These are phyloP conservation scores for Pythium scleroteichum DNA, from an alignment of 352 stramenopile species.

Conservation along the genomic window DNA sequence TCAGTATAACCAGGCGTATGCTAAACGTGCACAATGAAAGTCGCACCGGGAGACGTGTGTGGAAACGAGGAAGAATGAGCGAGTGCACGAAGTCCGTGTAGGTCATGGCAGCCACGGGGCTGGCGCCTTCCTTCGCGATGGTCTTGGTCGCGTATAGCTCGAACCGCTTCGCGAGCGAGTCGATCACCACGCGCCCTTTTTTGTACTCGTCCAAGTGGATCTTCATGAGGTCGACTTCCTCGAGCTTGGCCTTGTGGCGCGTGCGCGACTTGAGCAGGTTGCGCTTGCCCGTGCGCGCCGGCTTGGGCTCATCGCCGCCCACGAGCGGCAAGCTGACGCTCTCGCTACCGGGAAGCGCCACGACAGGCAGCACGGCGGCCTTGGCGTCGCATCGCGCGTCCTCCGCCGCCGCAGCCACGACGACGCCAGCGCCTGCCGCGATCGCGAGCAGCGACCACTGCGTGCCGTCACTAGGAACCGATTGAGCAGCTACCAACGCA, in stretches of 20 bases:
- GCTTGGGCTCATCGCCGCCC: constrained; percentile 15
- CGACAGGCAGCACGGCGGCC: not conserved
- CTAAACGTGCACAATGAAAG: too few species aligned
- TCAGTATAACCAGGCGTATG: too few species aligned
- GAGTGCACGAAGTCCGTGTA: constrained; percentile 84
- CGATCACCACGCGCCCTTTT: constrained; percentile 31
- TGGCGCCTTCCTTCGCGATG: constrained; percentile 28
- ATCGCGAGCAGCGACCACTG: constrained; percentile 7
- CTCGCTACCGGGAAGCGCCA: not conserved
- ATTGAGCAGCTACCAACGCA: not conserved
- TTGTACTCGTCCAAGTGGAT: constrained; percentile 70
- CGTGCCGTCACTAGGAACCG: not conserved
- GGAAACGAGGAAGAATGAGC: constrained; percentile 71
- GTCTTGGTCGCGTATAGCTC: constrained; percentile 57
- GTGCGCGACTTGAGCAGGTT: constrained; percentile 61
- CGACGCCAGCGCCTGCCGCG: not conserved
- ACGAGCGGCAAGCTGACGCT: not conserved
- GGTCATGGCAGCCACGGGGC: constrained; percentile 54
- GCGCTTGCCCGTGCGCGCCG: constrained; percentile 29
- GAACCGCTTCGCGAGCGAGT: constrained; percentile 54
- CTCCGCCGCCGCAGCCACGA: not conserved
- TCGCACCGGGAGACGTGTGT: constrained; percentile 47
- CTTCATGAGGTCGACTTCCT: constrained; percentile 72
- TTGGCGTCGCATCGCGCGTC: constrained; percentile 20
- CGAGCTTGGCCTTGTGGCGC: constrained; percentile 56